Conservation (phyloP, 208 protist genomes). For the Entamoeba invadens region DNA sequence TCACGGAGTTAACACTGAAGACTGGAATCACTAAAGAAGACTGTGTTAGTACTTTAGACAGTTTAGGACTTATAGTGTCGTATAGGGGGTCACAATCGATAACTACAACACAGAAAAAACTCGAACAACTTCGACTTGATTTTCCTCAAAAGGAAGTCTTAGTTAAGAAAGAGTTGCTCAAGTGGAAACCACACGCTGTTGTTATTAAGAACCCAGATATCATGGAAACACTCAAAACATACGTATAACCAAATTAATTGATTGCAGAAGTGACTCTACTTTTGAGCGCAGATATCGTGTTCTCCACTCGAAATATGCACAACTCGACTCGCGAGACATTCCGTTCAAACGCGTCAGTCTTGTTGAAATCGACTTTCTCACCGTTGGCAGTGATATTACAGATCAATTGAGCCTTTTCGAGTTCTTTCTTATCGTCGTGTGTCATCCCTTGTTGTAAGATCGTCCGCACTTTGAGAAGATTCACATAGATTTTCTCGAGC, state of each 20-base stretch:
- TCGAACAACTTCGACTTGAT: not conserved
- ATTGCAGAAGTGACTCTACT: not conserved
- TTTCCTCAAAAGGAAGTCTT: not conserved
- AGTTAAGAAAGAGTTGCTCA: not conserved
- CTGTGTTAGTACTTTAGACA: not conserved
- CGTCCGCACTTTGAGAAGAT: not conserved
- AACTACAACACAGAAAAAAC: not conserved
- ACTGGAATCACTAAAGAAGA: constrained; percentile 4
- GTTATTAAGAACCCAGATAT: not conserved
- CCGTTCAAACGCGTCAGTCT: not conserved
- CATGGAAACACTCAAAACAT: not conserved
- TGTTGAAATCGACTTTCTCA: not conserved
- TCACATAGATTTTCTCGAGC: not conserved
- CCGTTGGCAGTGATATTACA: not conserved
- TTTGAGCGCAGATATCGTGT: not conserved
- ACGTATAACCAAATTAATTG: not conserved
- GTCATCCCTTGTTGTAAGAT: not conserved
- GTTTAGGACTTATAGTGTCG: not conserved
- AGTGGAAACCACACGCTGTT: not conserved
- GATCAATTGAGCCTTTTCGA: not conserved
- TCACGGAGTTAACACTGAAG: not conserved
- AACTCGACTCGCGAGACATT: not conserved
- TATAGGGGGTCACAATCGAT: not conserved
- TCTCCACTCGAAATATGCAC: not conserved
- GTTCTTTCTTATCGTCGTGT: not conserved